These are phyloP conservation scores for Pseudopyricularia cyperi DNA, from an alignment of 2,329 filamentous ascomycete genomes.

Conservation along the genomic window DNA sequence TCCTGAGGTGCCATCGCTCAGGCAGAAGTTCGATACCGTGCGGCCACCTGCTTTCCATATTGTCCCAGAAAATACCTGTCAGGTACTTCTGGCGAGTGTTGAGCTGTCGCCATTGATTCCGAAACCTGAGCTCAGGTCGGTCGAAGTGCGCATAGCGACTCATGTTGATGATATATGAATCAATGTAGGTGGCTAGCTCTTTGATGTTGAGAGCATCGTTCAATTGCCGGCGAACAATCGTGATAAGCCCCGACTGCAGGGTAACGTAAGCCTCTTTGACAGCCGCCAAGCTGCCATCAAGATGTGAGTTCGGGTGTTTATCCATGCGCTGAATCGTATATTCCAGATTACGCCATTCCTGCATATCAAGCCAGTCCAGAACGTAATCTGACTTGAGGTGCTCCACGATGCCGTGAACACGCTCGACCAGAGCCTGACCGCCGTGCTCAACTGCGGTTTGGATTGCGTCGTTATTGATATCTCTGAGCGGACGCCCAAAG, in stretches of 20 bases:
- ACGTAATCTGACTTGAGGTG: conserved; percentile 19
- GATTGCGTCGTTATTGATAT: conserved; percentile 41
- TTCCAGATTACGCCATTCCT: conserved; percentile 21
- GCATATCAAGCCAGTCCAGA: conserved; percentile 13
- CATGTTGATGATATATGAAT: background rate
- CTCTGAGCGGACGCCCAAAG: conserved; percentile 36
- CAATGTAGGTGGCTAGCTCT: too few relatives aligned
- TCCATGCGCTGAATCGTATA: background rate
- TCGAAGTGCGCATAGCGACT: background rate
- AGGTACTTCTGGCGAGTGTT: background rate
- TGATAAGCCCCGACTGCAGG: background rate
- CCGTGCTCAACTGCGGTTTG: conserved; percentile 41
- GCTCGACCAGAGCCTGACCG: conserved; percentile 35
- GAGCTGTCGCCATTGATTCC: background rate
- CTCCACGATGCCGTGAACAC: conserved; percentile 20
- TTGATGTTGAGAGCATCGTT: background rate
- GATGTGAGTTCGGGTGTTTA: background rate
- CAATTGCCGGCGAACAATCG: background rate
- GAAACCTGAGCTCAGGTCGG: background rate
- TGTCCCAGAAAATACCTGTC: background rate
- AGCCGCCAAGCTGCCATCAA: background rate
- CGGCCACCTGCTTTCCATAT: background rate
- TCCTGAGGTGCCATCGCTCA: background rate
- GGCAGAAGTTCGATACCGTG: background rate
- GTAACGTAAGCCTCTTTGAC: background rate